Evolutionary conservation across 495 filamentous ascomycete species (phyloP).

Genomic region (Umbilicaria muhlenbergii): DNA sequence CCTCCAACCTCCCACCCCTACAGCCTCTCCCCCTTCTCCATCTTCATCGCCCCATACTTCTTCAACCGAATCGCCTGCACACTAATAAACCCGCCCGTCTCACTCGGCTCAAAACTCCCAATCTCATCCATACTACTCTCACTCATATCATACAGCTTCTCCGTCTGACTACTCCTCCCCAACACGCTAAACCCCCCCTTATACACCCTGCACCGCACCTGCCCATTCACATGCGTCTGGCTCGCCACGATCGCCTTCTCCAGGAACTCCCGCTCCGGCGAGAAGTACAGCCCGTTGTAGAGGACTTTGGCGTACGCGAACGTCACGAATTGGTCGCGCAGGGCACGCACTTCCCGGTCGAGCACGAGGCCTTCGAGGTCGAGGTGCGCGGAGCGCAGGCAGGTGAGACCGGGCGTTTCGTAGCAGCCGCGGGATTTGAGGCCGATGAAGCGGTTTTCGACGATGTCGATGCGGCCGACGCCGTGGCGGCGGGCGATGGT

Average conservation of each 20-base stretch:
- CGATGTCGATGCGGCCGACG: slow-evolving; percentile 82
- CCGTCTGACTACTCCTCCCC: slow-evolving; percentile 57
- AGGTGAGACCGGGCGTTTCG: slow-evolving; percentile 62
- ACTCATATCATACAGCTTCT: slow-evolving; percentile 71
- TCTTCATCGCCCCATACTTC: slow-evolving; percentile 70
- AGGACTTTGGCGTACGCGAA: slow-evolving; percentile 57
- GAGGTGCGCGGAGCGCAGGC: slow-evolving; percentile 19
- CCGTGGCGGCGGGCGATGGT: slow-evolving; percentile 61
- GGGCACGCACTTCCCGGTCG: slow-evolving; percentile 66
- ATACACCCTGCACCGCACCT: slow-evolving; percentile 56
- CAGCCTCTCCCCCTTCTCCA: slow-evolving; percentile 36
- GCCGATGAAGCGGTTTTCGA: slow-evolving; percentile 78
- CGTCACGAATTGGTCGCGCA: slow-evolving; percentile 66
- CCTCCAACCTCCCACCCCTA: slow-evolving; percentile 17
- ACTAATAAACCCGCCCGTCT: slow-evolving; percentile 61
- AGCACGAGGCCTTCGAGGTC: slow-evolving; percentile 76
- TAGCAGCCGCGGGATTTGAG: slow-evolving; percentile 86
- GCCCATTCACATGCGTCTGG: slow-evolving; percentile 49
- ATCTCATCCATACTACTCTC: slow-evolving; percentile 83
- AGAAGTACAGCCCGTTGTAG: slow-evolving; percentile 74
- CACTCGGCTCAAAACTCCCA: slow-evolving; percentile 59
- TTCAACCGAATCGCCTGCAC: slow-evolving; percentile 76
- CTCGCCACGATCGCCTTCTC: slow-evolving; percentile 28
- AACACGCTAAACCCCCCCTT: slow-evolving; percentile 65
- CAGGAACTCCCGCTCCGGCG: slow-evolving; percentile 62